Conservation (phyloP, 2,329 filamentous ascomycete species). For the Blastomyces parvus region DNA sequence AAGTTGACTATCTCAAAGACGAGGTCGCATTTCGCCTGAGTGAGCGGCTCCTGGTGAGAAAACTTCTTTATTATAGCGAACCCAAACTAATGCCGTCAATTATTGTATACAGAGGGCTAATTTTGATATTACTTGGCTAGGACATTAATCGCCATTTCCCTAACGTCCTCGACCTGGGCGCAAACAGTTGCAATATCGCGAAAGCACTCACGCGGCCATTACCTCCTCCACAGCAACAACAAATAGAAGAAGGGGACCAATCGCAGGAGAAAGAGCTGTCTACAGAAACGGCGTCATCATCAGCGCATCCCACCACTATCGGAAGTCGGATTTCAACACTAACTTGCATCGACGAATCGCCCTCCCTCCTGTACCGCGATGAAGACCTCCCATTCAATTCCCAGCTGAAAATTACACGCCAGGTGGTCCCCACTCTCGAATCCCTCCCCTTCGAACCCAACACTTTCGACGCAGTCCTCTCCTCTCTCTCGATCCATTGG, state of each 20-base stretch:
- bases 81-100: neutral
- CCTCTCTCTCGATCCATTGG: constrained; percentile 87
- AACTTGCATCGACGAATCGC: constrained; percentile 72
- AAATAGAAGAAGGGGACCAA: neutral
- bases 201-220: constrained; percentile 62
- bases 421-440: constrained; percentile 59
- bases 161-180: constrained; percentile 80
- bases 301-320: constrained; percentile 46
- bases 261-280: constrained; percentile 4
- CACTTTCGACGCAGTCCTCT: constrained; percentile 82
- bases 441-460: constrained; percentile 64
- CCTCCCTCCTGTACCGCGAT: constrained; percentile 70
- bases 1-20: constrained; percentile 86
- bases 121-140: constrained; percentile 35
- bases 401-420: constrained; percentile 59
- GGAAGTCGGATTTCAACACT: constrained; percentile 62
- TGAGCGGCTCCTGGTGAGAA: constrained; percentile 66
- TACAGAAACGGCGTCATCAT: constrained; percentile 8
- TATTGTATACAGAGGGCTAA: neutral
- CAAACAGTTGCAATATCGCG: constrained; percentile 91
- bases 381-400: constrained; percentile 56
- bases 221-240: constrained; percentile 46
- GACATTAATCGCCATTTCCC: constrained; percentile 87
- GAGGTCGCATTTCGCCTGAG: constrained; percentile 78
- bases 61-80: neutral